Conservation (phyloP, 495 filamentous ascomycete genomes). For the Clavariopsis aquatica region DNA sequence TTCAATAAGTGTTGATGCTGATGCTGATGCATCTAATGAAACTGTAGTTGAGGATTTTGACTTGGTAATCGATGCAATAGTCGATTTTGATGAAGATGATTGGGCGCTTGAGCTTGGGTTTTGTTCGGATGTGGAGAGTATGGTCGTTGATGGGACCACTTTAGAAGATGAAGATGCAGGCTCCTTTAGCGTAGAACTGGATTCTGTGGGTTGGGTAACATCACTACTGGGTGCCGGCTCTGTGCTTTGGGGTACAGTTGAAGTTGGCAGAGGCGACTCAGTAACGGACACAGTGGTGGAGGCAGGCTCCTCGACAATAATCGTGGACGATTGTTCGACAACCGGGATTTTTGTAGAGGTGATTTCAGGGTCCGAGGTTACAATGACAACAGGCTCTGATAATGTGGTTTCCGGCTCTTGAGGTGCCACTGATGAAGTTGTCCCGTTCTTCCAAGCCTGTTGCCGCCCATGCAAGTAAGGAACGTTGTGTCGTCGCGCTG, state of each 20-base stretch:
- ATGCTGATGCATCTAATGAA: not conserved
- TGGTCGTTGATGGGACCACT: not conserved
- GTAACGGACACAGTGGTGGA: not conserved
- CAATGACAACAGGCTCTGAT: not conserved
- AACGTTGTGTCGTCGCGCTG: conserved; percentile 3
- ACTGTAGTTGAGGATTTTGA: not conserved
- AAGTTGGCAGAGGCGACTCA: not conserved
- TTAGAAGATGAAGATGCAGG: not conserved
- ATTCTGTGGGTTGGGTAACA: not conserved
- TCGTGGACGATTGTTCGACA: not conserved
- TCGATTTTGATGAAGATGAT: not conserved
- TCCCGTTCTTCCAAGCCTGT: not conserved
- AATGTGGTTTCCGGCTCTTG: conserved; percentile 1
- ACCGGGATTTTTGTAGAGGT: not conserved
- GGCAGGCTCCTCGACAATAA: not conserved
- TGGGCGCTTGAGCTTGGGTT: not conserved
- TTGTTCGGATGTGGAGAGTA: not conserved
- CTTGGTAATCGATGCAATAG: not conserved
- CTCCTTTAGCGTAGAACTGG: not conserved
- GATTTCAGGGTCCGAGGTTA: not conserved
- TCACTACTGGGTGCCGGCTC: not conserved
- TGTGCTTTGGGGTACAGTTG: not conserved
- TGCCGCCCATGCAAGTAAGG: not conserved
- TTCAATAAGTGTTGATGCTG: not conserved
- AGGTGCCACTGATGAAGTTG: not conserved